phyloP scores from a whole-genome alignment of 371 early-diverging fungal genomes.

The Zychaea mexicana region DNA sequence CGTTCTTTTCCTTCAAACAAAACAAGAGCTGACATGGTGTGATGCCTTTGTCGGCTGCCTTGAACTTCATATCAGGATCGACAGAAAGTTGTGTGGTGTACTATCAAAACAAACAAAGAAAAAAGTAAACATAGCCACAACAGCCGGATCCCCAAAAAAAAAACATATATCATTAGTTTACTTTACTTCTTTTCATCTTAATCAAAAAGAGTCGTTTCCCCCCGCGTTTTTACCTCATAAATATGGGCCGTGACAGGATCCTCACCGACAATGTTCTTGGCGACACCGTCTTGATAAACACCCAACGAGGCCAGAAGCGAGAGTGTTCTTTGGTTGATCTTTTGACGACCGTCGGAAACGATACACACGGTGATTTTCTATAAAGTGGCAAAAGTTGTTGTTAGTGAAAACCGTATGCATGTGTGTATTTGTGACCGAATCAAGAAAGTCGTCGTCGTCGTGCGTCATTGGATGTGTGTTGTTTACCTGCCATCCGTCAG shows the following conservation, averaged over 20 bases:
- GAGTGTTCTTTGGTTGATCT: slow-evolving; percentile 78
- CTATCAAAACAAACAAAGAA: slow-evolving; percentile 29
- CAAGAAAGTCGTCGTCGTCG: too few relatives aligned
- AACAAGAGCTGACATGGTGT: slow-evolving; percentile 82
- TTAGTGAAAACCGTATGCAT: too few relatives aligned
- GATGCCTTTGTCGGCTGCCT: slow-evolving; percentile 64
- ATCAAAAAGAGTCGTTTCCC: too few relatives aligned
- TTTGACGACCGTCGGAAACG: slow-evolving; percentile 80
- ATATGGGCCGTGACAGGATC: slow-evolving; percentile 81
- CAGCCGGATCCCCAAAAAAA: too few relatives aligned
- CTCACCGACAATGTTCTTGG: slow-evolving; percentile 70
- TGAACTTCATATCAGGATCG: slow-evolving; percentile 61
- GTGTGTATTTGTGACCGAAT: too few relatives aligned
- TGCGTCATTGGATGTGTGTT: too few relatives aligned
- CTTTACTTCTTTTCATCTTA: too few relatives aligned
- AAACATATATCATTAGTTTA: too few relatives aligned
- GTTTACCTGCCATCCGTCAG: slow-evolving; percentile 92
- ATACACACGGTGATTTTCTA: slow-evolving; percentile 90
- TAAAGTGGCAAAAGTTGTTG: neutral
- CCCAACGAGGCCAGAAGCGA: slow-evolving; percentile 87
- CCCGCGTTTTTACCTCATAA: slow-evolving; percentile 64
- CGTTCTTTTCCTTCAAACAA: slow-evolving; percentile 75
- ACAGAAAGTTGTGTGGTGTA: slow-evolving; percentile 81
- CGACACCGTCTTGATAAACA: slow-evolving; percentile 90
- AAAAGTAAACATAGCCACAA: too few relatives aligned